Conservation (phyloP, 352 stramenopile species). For the Pythium brassicae region DNA sequence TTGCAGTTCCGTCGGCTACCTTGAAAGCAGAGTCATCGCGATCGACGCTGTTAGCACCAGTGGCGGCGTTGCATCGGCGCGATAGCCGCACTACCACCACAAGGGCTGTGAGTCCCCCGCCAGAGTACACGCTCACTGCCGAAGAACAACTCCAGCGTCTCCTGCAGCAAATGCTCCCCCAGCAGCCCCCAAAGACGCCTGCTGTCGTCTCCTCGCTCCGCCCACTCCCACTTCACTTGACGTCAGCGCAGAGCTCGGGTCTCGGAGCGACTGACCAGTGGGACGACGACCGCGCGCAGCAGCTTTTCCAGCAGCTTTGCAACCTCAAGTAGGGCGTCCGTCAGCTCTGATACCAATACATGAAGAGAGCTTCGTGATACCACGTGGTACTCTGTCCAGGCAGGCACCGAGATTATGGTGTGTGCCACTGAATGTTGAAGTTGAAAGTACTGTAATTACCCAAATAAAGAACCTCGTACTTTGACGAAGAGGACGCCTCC, state of each 20-base stretch:
- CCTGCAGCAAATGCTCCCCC: slow-evolving; percentile 39
- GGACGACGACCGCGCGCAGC: slow-evolving; percentile 49
- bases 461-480: neutral
- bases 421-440: no score
- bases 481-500: neutral
- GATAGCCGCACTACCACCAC: neutral
- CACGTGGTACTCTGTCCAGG: no score
- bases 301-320: slow-evolving; percentile 70
- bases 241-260: neutral
- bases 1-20: slow-evolving; percentile 16
- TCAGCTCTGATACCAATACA: no score
- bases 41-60: neutral
- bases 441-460: neutral
- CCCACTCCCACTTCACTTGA: neutral
- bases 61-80: slow-evolving; percentile 7
- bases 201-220: no score
- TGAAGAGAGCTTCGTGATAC: no score
- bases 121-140: slow-evolving; percentile 16
- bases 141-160: slow-evolving; percentile 52
- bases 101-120: neutral
- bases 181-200: neutral
- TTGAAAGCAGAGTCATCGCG: neutral
- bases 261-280: slow-evolving; percentile 18
- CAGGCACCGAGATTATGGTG: no score
- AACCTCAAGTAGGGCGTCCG: slow-evolving; percentile 13